Percentiles rank a stretch among this genome's conserved stretches.
These are phyloP conservation scores for Podaxis sp. DNA, from an alignment of 768 basidiomycete genomes.

Conservation along the genomic window DNA sequence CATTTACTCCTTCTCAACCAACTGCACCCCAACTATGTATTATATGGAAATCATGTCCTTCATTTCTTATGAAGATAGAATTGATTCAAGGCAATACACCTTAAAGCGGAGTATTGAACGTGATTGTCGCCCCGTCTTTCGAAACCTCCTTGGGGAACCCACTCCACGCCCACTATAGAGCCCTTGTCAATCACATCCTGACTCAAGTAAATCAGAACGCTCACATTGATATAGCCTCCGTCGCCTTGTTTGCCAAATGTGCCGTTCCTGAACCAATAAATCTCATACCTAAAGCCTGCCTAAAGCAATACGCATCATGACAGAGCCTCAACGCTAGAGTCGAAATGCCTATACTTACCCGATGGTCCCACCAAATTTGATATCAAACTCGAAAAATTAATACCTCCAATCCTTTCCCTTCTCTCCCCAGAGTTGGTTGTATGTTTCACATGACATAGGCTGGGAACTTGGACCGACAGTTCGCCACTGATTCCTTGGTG, in stretches of 20 bases:
- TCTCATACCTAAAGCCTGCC: conserved; percentile 20
- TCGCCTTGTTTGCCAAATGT: conserved; percentile 21
- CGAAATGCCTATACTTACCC: conserved; percentile 18
- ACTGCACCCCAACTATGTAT: too few relatives aligned
- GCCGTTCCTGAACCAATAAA: conserved; percentile 23
- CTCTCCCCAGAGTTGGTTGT: conserved; percentile 13
- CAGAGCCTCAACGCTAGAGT: conserved; percentile 17
- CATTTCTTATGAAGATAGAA: too few relatives aligned
- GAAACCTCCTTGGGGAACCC: not conserved
- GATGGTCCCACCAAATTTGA: conserved; percentile 17
- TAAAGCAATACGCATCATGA: not conserved
- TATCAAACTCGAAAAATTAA: conserved; percentile 16
- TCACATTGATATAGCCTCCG: conserved; percentile 24
- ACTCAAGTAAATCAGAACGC: not conserved
- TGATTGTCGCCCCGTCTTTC: not conserved
- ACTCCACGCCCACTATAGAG: conserved; percentile 1
- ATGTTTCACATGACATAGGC: conserved; percentile 20
- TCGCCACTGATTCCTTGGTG: not conserved
- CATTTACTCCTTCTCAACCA: too few relatives aligned
- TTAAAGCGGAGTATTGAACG: not conserved
- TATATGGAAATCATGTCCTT: too few relatives aligned
- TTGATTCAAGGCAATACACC: not conserved
- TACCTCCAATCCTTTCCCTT: conserved; percentile 22
- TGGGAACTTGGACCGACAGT: conserved; percentile 14
- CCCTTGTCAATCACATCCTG: not conserved